A percentile compares a stretch with the other conserved stretches of the same genome.
These are phyloP conservation scores for Isatis lusitanica DNA, from an alignment of 441 rosid species.

Conservation along the genomic window DNA sequence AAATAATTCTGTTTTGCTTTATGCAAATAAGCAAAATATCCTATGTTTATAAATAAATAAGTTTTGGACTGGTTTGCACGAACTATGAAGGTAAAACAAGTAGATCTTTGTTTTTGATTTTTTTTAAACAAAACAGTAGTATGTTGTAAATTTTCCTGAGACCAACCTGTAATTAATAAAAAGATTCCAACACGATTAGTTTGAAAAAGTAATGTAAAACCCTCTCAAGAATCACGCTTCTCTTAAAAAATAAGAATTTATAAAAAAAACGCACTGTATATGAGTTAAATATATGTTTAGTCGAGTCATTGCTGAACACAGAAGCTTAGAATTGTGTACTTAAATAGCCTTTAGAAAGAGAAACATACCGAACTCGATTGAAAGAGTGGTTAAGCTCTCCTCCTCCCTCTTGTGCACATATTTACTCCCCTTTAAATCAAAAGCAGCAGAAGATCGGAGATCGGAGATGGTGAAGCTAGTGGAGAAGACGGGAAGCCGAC, in stretches of 20 bases:
- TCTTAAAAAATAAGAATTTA: background rate
- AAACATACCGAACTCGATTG: background rate
- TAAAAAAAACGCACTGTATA: background rate
- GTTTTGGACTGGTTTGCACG: background rate
- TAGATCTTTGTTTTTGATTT: background rate
- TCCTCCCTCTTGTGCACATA: background rate
- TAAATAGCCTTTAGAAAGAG: background rate
- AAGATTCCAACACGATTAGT: no score
- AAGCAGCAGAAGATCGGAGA: slow-evolving; percentile 6
- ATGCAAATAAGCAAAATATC: background rate
- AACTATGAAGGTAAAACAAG: background rate
- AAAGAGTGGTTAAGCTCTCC: background rate
- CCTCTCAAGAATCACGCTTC: slow-evolving; percentile 13
- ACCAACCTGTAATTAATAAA: background rate
- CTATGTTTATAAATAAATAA: background rate
- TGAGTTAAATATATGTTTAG: background rate
- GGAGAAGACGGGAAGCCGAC: slow-evolving; percentile 79
- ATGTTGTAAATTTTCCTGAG: no score
- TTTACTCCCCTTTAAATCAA: background rate
- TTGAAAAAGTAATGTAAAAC: background rate
- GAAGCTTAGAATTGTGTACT: background rate
- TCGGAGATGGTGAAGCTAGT: slow-evolving; percentile 57
- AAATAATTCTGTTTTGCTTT: slow-evolving; percentile 22
- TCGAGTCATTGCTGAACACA: background rate
- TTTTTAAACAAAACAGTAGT: background rate